Evolutionary conservation across 768 basidiomycete species (phyloP).

Genomic region (Infundibulicybe gibba): DNA sequence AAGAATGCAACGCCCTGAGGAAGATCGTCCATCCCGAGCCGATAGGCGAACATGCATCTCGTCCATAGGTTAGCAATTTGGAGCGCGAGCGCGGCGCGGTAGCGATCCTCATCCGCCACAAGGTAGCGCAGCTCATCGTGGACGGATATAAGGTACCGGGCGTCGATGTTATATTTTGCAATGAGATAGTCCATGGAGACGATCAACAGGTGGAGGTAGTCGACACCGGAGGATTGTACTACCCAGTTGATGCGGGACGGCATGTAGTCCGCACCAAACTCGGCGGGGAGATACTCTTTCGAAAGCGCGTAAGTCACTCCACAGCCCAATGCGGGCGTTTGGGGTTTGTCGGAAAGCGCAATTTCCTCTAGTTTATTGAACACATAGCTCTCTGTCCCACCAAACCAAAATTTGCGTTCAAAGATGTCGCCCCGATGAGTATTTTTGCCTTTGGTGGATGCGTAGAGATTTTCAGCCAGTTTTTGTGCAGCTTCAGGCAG

Average conservation of each 20-base stretch:
- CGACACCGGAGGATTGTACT: slow-evolving; percentile 97
- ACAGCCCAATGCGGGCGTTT: slow-evolving; percentile 92
- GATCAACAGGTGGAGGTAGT: slow-evolving; percentile 95
- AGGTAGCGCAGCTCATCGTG: slow-evolving; percentile 97
- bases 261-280: slow-evolving; percentile 85
- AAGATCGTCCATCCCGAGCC: slow-evolving; percentile 93
- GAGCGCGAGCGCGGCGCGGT: slow-evolving; percentile 87
- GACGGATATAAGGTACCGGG: slow-evolving; percentile 93
- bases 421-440: slow-evolving; percentile 75
- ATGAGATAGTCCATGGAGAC: slow-evolving; percentile 92
- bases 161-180: slow-evolving; percentile 75
- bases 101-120: slow-evolving; percentile 82
- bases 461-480: slow-evolving; percentile 82
- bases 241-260: slow-evolving; percentile 99
- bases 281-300: slow-evolving; percentile 79
- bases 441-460: slow-evolving; percentile 90
- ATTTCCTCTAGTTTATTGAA: slow-evolving; percentile 99
- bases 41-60: slow-evolving; percentile 83
- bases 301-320: slow-evolving; percentile 93
- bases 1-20: slow-evolving; percentile 97
- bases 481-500: slow-evolving; percentile 73
- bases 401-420: slow-evolving; percentile 89
- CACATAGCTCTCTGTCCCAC: slow-evolving; percentile 92
- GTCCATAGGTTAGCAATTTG: slow-evolving; percentile 98
- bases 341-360: slow-evolving; percentile 79